Evolutionary conservation across 805 yeast genomes (phyloP), one percentile per base, ranked within the genome.

Genomic region (Pichia cephalocereana): DNA sequence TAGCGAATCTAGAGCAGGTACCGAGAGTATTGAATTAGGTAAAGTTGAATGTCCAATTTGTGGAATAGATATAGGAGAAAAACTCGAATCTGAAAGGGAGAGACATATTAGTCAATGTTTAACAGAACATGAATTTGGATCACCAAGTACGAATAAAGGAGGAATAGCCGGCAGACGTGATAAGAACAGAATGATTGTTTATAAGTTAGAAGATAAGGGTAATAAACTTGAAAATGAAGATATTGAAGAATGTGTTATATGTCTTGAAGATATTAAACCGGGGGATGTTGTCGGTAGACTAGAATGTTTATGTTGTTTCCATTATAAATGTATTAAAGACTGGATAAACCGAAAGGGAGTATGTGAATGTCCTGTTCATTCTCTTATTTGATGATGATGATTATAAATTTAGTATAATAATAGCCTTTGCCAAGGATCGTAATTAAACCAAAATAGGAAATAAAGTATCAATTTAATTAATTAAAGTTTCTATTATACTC

Each of bases 271-370:
- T 18, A 79, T 90, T 62, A 67, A 69, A 43, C 86, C 90, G 0
- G 96, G 96, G 2, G 93, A 89, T 47, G 83, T 83, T 58, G 91
- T 93, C 17, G 98, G 96, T 0, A 70, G 99, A 40, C 67, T 93
- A 50, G 98, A 91, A 64, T 93, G 99, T 63, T 71, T 93, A 14
- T 93, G 99, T 62, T 87, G 90, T 36, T 93, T 88, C 64, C 99
- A 93, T 60, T 89, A 89, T 62, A 70, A 76, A 53, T 93, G 99
- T 66, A 93, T 93, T 54, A 81, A 84, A 62, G 82, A 80, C 48
- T 93, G 99, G 99, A 87, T 91, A 58, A 76, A 80, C 49, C 77
- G 82, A 65, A 89, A 86, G 62, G 93, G 96, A 0, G 82, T 76
- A 11, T 87, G 93, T 15, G 86, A 82, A 54, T 88, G 96, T 63